Percentiles rank a stretch among this genome's conserved stretches.
phyloP scores from a whole-genome alignment of 2,329 filamentous ascomycete species.

The Fonsecaea monophora region DNA sequence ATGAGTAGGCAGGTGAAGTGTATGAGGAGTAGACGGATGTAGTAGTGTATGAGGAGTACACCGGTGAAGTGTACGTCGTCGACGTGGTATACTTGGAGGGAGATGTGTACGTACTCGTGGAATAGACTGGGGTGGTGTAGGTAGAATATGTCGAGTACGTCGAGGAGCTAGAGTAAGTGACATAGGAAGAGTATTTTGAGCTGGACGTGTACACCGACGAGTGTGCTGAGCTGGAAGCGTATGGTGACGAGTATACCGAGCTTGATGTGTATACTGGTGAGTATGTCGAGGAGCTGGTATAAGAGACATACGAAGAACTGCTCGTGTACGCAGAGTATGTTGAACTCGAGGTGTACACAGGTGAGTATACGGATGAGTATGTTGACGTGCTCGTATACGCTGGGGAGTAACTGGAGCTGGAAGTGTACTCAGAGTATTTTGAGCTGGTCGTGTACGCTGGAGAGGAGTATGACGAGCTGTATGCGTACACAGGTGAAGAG shows the following conservation, averaged over 20 bases:
- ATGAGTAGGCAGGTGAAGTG: too few species aligned
- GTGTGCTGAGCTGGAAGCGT: not conserved
- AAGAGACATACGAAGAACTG: not conserved
- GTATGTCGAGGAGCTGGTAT: not conserved
- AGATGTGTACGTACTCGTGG: too few species aligned
- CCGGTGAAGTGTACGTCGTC: too few species aligned
- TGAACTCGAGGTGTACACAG: not conserved
- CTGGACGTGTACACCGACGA: constrained; percentile 3
- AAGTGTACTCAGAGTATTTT: constrained; percentile 2
- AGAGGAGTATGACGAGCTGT: not conserved
- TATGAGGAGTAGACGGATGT: too few species aligned
- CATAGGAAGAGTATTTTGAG: not conserved
- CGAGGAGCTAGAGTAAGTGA: not conserved
- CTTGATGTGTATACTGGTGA: not conserved
- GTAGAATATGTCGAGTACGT: constrained; percentile 1
- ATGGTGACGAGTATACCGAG: constrained; percentile 1
- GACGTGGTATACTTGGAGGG: too few species aligned
- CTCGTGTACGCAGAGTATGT: constrained; percentile 6
- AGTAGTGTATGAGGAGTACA: too few species aligned
- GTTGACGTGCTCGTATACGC: constrained; percentile 8
- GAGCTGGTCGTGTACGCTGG: not conserved
- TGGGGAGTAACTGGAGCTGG: constrained; percentile 2
- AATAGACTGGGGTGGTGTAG: not conserved
- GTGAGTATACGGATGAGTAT: not conserved
- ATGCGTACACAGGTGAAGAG: not conserved